Evolutionary conservation across 116 monocot species (phyloP).

Genomic region (Papilionanthe hybrid): DNA sequence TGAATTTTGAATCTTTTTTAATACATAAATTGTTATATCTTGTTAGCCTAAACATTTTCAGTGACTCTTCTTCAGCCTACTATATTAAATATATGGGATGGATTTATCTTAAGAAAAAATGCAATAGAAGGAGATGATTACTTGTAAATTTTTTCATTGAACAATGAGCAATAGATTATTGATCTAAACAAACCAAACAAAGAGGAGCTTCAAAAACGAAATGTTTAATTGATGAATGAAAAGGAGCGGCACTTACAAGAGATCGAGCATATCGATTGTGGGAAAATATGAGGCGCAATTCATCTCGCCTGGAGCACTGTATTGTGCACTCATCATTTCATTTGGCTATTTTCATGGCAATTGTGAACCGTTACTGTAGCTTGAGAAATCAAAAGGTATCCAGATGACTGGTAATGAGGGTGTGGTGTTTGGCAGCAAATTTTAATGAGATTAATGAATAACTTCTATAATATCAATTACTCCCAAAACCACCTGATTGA

Average conservation of each 20-base stretch:
- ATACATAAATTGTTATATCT: no score
- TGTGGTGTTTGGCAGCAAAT: background rate
- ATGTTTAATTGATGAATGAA: constrained; percentile 31
- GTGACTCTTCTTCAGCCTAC: no score
- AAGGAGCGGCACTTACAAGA: constrained; percentile 38
- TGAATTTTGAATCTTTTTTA: no score
- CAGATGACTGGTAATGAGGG: no score
- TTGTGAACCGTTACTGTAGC: background rate
- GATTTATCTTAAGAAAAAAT: no score
- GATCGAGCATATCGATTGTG: constrained; percentile 32
- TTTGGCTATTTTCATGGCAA: background rate
- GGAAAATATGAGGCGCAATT: constrained; percentile 12
- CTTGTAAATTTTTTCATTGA: background rate
- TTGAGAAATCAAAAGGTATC: no score
- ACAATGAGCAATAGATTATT: background rate
- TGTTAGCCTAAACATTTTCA: no score
- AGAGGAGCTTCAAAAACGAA: constrained; percentile 46
- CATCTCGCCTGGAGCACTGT: background rate
- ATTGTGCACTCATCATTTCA: background rate
- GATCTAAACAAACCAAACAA: constrained; percentile 41
- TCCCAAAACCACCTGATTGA: no score
- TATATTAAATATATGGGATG: no score
- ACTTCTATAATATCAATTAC: no score
- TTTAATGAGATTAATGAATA: no score
- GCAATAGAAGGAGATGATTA: background rate